These are phyloP conservation scores for Diaporthe nobilis DNA, from an alignment of 2,329 filamentous ascomycete genomes.

Conservation along the genomic window DNA sequence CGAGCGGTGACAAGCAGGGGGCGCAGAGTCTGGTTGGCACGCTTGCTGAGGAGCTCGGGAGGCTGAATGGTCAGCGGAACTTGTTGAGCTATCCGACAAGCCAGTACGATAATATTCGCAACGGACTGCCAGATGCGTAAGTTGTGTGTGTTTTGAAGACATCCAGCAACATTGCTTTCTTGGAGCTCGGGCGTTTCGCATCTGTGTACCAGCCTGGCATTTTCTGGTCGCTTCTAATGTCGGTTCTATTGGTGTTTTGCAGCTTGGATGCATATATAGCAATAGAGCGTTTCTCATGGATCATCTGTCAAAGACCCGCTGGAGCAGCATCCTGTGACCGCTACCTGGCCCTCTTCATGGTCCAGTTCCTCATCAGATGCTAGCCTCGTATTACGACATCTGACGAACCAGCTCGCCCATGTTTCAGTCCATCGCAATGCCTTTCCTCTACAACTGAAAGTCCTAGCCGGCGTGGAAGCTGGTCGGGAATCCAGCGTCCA, in stretches of 20 bases:
- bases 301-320: not conserved
- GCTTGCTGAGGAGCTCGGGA: slow-evolving; percentile 61
- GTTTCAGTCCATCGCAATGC: not conserved
- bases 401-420: not conserved
- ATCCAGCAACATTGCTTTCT: not conserved
- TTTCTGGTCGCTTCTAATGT: not conserved
- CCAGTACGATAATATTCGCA: slow-evolving; percentile 70
- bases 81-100: slow-evolving; percentile 69
- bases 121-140: slow-evolving; percentile 46
- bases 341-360: not conserved
- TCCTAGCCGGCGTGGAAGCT: not conserved
- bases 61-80: slow-evolving; percentile 66
- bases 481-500: not conserved
- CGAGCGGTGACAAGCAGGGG: slow-evolving; percentile 73
- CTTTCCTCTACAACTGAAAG: not conserved
- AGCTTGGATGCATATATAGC: not conserved
- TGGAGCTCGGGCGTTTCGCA: slow-evolving; percentile 10
- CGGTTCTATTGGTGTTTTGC: not conserved
- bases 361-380: not conserved
- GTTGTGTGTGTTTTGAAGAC: not conserved
- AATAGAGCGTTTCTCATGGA: not conserved
- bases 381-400: not conserved
- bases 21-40: slow-evolving; percentile 71
- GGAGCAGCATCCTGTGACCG: not conserved
- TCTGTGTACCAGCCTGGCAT: not conserved